These are phyloP conservation scores for Truncatella angustata DNA, from an alignment of 2,329 filamentous ascomycete species.

Conservation along the genomic window DNA sequence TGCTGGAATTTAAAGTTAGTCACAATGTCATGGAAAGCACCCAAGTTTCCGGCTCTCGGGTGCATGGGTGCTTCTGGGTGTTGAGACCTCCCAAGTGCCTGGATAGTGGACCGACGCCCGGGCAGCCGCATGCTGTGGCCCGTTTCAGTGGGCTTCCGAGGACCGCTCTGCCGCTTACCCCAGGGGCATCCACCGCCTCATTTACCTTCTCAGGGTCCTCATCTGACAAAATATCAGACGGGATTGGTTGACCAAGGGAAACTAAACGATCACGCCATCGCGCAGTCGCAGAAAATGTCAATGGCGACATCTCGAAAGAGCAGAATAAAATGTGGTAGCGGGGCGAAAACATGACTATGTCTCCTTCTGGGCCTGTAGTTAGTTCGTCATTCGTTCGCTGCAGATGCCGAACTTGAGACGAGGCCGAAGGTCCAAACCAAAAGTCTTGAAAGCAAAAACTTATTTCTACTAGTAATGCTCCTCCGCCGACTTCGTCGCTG, in stretches of 20 bases:
- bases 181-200: not conserved
- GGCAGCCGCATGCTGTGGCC: conserved; percentile 11
- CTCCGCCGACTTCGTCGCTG: conserved; percentile 10
- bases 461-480: conserved; percentile 9
- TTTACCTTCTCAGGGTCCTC: conserved; percentile 9
- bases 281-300: conserved; percentile 12
- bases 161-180: conserved; percentile 8
- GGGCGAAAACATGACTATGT: conserved; percentile 1
- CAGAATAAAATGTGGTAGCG: conserved; percentile 10
- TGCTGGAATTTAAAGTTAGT: too few species aligned
- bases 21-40: not conserved
- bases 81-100: not conserved
- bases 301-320: conserved; percentile 12
- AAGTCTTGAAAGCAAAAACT: not conserved
- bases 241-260: conserved; percentile 5
- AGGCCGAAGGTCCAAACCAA: not conserved
- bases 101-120: conserved; percentile 8
- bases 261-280: conserved; percentile 15
- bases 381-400: not conserved
- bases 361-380: conserved; percentile 7
- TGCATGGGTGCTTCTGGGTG: too few species aligned
- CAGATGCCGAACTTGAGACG: conserved; percentile 1
- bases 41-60: conserved; percentile 4
- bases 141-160: conserved; percentile 5
- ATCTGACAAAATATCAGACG: conserved; percentile 10